Percentiles rank a stretch among this genome's conserved stretches.
These are phyloP conservation scores for Proliferodiscus dingleyae DNA, from an alignment of 2,329 filamentous ascomycete genomes.

Conservation along the genomic window DNA sequence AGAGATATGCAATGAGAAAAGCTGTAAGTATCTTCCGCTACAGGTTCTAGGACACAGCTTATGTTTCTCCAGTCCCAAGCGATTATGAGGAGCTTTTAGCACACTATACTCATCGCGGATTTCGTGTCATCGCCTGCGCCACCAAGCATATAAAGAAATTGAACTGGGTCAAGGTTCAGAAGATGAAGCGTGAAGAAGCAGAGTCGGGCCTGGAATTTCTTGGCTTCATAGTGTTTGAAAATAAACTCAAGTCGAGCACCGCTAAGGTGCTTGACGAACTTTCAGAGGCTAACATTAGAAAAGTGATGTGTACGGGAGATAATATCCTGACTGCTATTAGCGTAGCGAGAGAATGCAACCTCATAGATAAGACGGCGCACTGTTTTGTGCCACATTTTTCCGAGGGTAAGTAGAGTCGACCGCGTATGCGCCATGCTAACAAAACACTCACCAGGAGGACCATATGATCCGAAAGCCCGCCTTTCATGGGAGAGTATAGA, in stretches of 20 bases:
- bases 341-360: slow-evolving; percentile 81
- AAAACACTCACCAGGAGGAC: slow-evolving; percentile 49
- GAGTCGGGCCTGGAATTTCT: slow-evolving; percentile 82
- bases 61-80: slow-evolving; percentile 54
- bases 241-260: slow-evolving; percentile 90
- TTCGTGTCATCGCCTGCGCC: slow-evolving; percentile 92
- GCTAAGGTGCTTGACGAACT: slow-evolving; percentile 78
- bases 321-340: slow-evolving; percentile 97
- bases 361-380: slow-evolving; percentile 75
- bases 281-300: slow-evolving; percentile 74
- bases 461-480: slow-evolving; percentile 65
- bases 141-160: slow-evolving; percentile 82
- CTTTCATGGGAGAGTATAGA: slow-evolving; percentile 95
- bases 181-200: slow-evolving; percentile 81
- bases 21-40: slow-evolving; percentile 49
- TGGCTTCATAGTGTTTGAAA: slow-evolving; percentile 98
- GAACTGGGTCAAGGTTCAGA: slow-evolving; percentile 91
- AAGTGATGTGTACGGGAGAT: slow-evolving; percentile 96
- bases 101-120: slow-evolving; percentile 92
- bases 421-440: background rate
- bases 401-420: slow-evolving; percentile 48
- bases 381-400: slow-evolving; percentile 91
- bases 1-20: slow-evolving; percentile 81
- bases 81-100: slow-evolving; percentile 88
- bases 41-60: slow-evolving; percentile 1